A percentile compares a stretch with the other conserved stretches of the same genome.
phyloP scores from a whole-genome alignment of 139 green algal species.

The Micractinium conductrix region DNA sequence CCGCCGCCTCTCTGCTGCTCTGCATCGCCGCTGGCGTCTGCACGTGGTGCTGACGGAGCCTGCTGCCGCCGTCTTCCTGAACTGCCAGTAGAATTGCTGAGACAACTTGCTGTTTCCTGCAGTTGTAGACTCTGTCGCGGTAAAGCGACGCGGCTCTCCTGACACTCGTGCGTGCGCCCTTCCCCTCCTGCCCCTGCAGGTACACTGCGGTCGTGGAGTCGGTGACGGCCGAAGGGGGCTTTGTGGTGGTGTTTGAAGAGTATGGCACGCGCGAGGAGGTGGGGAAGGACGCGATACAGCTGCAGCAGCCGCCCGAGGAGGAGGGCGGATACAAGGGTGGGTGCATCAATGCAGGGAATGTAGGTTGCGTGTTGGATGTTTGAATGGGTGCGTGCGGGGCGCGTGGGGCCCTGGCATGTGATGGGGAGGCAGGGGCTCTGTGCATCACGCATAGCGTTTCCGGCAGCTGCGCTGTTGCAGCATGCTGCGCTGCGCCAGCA shows the following conservation, averaged over 20 bases:
- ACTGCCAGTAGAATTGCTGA: background rate
- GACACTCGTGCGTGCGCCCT: background rate
- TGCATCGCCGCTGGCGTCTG: background rate
- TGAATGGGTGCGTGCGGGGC: too few relatives aligned
- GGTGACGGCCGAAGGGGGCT: slow-evolving; percentile 62
- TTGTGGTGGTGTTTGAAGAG: slow-evolving; percentile 80
- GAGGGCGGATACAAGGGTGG: slow-evolving; percentile 39
- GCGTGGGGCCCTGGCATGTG: too few relatives aligned
- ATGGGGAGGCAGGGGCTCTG: too few relatives aligned
- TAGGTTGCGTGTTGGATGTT: too few relatives aligned
- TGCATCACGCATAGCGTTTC: too few relatives aligned
- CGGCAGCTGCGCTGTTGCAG: too few relatives aligned
- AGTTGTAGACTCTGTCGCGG: background rate
- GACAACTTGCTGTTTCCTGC: too few relatives aligned
- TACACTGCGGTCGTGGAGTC: slow-evolving; percentile 48
- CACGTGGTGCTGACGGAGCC: background rate
- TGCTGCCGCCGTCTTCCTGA: background rate
- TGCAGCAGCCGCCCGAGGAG: slow-evolving; percentile 47
- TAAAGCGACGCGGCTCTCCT: too few relatives aligned
- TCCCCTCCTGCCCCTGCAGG: background rate
- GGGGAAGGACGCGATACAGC: slow-evolving; percentile 52
- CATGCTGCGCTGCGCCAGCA: too few relatives aligned
- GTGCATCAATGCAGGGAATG: too few relatives aligned
- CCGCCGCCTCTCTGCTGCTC: background rate
- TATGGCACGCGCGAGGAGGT: slow-evolving; percentile 81